Base-by-base conservation (phyloP, 371 early-diverging fungal genomes). In the Umbelopsis sp. region DNA sequence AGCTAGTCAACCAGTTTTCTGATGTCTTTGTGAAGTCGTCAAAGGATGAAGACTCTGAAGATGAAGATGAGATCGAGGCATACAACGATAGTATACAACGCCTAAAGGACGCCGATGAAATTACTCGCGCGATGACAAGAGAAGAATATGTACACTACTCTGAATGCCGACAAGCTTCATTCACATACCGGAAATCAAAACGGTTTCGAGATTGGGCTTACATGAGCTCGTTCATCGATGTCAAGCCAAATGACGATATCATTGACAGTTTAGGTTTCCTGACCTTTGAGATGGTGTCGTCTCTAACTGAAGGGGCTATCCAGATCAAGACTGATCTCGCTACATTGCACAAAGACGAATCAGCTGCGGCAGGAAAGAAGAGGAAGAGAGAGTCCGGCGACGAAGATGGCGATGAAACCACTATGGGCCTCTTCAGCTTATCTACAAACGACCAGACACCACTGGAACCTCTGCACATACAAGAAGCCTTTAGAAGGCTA, bases 91-190 rank as follows among this genome's bases (percentile, higher is more conserved):
- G 95, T 20, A 87, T 94, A 63, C 91, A 92, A 71, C 84, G 93
- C 29, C 71, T 93, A 38, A 80, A 86, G 45, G 86, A 89, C 63
- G 96, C 97, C 0, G 99, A 99, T 71, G 92, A 93, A 67, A 85
- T 97, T 5, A 99, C 99, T 11, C 83, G 89, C 35, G 92, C 88
- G 10, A 99, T 99, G 99, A 94, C 97, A 35, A 89, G 96, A 70
- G 98, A 98, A 44, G 98, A 99, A 83, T 99, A 99, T 76, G 96
- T 98, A 20, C 94, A 97, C 79, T 99, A 96, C 75, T 93, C 98
- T 22, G 99, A 99, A 77, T 99, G 99, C 78, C 86, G 99, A 35
- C 96, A 96, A 77, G 99, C 99, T 0, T 95, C 96, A 0, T 99
- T 99, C 70, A 97, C 97, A 0, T 98, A 93, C 80, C 93, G 97